Percentiles rank a stretch among this genome's conserved stretches.
phyloP scores from a whole-genome alignment of 495 filamentous ascomycete species.

The Penicillium egyptiacum region DNA sequence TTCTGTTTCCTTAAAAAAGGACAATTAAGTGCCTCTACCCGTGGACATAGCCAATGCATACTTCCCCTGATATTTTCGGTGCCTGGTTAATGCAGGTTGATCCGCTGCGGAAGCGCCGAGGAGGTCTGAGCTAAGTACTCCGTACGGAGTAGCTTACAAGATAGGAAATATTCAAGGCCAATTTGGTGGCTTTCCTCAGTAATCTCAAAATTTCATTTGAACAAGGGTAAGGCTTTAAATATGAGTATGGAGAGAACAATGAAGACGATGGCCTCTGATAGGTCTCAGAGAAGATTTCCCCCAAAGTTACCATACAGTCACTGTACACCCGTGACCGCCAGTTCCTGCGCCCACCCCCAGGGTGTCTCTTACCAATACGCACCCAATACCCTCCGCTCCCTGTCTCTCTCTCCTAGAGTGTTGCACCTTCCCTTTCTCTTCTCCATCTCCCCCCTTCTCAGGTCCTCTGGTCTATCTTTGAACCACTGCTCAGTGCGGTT shows the following conservation, averaged over 20 bases:
- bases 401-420: conserved; percentile 16
- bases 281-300: conserved; percentile 6
- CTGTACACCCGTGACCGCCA: conserved; percentile 17
- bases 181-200: conserved; percentile 1
- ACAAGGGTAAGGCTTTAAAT: background rate
- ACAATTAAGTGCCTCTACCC: background rate
- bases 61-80: background rate
- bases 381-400: conserved; percentile 24
- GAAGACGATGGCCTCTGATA: background rate
- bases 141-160: background rate
- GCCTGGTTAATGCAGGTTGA: conserved; percentile 4
- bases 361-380: conserved; percentile 22
- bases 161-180: background rate
- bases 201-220: background rate
- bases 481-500: conserved; percentile 21
- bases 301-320: background rate
- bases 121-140: background rate
- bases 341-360: conserved; percentile 7
- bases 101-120: conserved; percentile 1
- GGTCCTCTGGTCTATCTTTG: conserved; percentile 11
- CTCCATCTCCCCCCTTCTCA: conserved; percentile 15
- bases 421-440: conserved; percentile 26
- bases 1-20: background rate
- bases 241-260: conserved; percentile 1
- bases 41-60: background rate